Evolutionary conservation across 768 basidiomycete species (phyloP).

Genomic region (Auricularia sp.): DNA sequence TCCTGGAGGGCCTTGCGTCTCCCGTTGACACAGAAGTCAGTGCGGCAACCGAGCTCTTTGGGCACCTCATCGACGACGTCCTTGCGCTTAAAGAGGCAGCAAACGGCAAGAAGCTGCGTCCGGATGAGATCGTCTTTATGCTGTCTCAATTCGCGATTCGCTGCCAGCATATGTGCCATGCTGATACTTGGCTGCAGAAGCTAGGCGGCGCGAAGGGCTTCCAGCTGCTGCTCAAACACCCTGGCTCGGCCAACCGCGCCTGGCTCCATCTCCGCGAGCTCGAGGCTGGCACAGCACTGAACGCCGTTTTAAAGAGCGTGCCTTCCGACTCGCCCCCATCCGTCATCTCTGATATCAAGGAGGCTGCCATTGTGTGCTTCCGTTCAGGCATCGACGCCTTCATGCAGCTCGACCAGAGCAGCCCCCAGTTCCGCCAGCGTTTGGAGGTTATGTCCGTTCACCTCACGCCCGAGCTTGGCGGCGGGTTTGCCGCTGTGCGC

Average conservation of each 20-base stretch:
- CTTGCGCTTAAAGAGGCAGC: constrained; percentile 33
- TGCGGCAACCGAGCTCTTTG: constrained; percentile 50
- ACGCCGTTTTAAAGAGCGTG: constrained; percentile 90
- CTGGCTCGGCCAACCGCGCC: constrained; percentile 16
- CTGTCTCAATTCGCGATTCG: constrained; percentile 76
- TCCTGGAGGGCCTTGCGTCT: constrained; percentile 66
- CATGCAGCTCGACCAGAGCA: constrained; percentile 23
- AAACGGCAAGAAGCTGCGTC: constrained; percentile 30
- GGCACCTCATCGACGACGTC: constrained; percentile 56
- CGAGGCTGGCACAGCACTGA: constrained; percentile 79
- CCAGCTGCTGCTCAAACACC: background rate
- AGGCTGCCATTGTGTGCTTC: constrained; percentile 59
- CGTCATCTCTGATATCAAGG: constrained; percentile 66
- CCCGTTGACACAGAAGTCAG: constrained; percentile 50
- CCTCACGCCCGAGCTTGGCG: constrained; percentile 72
- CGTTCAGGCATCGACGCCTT: constrained; percentile 31
- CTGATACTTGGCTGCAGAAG: constrained; percentile 84
- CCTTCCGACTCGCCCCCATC: constrained; percentile 66
- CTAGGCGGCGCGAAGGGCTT: constrained; percentile 48
- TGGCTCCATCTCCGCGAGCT: constrained; percentile 83
- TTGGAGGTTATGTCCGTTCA: constrained; percentile 64
- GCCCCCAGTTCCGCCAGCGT: background rate
- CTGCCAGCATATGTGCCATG: constrained; percentile 78
- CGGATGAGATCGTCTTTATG: constrained; percentile 50
- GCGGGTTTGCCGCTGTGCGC: constrained; percentile 76